Percentiles rank a stretch among this genome's conserved stretches.
These are phyloP conservation scores for Pterula multifida DNA, from an alignment of 1,284 basidiomycete genomes.

Conservation along the genomic window DNA sequence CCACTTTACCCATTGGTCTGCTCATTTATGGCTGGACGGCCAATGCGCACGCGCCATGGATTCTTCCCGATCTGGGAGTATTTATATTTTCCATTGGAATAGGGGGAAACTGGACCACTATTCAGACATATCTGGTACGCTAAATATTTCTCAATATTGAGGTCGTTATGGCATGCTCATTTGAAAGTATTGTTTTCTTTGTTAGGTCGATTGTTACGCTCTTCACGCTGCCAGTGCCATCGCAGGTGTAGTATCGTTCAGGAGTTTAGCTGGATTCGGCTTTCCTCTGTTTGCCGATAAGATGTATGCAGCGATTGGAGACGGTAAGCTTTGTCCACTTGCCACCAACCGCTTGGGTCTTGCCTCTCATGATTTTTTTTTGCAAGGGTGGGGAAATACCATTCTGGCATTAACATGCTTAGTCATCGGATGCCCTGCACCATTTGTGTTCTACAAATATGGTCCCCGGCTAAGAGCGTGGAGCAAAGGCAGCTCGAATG, in stretches of 20 bases:
- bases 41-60: conserved; percentile 40
- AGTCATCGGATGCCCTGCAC: conserved; percentile 47
- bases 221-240: conserved; percentile 55
- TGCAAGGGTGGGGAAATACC: conserved; percentile 40
- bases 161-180: conserved; percentile 22
- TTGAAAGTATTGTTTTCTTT: no score
- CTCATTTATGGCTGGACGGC: conserved; percentile 54
- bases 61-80: conserved; percentile 47
- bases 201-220: conserved; percentile 43
- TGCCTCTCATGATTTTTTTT: conserved; percentile 19
- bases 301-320: conserved; percentile 53
- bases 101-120: conserved; percentile 43
- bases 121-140: conserved; percentile 44
- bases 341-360: conserved; percentile 17
- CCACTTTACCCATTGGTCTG: conserved; percentile 38
- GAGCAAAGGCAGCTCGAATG: conserved; percentile 20
- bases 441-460: conserved; percentile 22
- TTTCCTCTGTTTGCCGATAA: conserved; percentile 58
- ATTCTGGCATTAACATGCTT: conserved; percentile 47
- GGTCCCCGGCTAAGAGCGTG: conserved; percentile 18
- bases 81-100: conserved; percentile 40
- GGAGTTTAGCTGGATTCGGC: conserved; percentile 49
- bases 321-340: conserved; percentile 21
- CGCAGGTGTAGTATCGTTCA: conserved; percentile 43
- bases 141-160: conserved; percentile 15